Conservation (phyloP, 306 rosid genomes). For the Astragalus glycyphyllos region DNA sequence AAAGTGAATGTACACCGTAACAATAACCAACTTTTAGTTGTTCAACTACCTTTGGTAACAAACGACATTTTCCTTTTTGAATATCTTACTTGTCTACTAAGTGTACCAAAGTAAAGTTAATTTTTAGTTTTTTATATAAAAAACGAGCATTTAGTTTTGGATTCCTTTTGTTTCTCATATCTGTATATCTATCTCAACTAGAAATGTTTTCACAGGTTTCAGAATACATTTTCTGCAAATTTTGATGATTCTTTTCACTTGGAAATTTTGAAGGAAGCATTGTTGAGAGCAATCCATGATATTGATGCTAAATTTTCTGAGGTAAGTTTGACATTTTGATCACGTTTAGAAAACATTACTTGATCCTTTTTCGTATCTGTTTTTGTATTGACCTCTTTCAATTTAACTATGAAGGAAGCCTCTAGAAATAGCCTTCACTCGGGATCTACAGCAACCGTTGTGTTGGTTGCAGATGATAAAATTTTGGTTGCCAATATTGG, state of each 20-base stretch:
- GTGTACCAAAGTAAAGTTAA: too few relatives aligned
- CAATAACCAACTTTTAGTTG: too few relatives aligned
- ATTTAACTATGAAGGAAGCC: conserved; percentile 82
- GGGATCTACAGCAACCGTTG: conserved; percentile 86
- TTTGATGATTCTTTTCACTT: conserved; percentile 79
- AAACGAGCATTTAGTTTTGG: conserved; percentile 10
- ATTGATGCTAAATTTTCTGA: conserved; percentile 84
- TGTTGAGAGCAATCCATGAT: conserved; percentile 87
- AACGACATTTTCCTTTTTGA: too few relatives aligned
- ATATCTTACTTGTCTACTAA: too few relatives aligned
- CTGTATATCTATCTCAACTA: conserved; percentile 28
- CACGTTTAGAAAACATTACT: conserved; percentile 31
- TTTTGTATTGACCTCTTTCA: conserved; percentile 51
- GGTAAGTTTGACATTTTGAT: conserved; percentile 55
- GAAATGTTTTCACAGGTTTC: conserved; percentile 67
- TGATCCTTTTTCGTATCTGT: conserved; percentile 3
- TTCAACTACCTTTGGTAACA: too few relatives aligned
- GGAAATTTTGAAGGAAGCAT: conserved; percentile 91
- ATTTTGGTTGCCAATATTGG: conserved; percentile 94
- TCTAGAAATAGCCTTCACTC: conserved; percentile 63
- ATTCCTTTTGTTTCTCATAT: conserved; percentile 23
- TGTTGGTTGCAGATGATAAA: conserved; percentile 81
- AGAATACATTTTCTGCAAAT: conserved; percentile 59
- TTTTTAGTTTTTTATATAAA: not conserved
- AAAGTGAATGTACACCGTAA: too few relatives aligned